A percentile compares a stretch with the other conserved stretches of the same genome.
phyloP scores from a whole-genome alignment of 2,329 filamentous ascomycete species.

The Hymenoscyphus infarciens region DNA sequence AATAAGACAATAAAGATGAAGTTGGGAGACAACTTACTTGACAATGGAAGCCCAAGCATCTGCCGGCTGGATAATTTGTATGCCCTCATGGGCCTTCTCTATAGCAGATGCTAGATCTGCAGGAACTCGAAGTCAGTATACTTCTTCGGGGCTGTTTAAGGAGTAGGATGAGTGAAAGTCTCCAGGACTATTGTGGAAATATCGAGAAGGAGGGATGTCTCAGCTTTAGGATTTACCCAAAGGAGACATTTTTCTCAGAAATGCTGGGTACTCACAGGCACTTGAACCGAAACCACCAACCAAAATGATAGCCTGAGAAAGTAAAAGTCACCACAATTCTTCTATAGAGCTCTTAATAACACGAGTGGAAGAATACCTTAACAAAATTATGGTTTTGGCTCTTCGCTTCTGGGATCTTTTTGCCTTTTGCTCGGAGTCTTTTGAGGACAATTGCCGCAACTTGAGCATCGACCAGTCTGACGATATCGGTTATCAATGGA shows the following conservation, averaged over 20 bases:
- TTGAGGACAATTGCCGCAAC: slow-evolving; percentile 41
- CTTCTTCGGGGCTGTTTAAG: too few relatives aligned
- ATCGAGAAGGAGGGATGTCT: too few relatives aligned
- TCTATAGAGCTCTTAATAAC: too few relatives aligned
- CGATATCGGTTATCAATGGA: slow-evolving; percentile 41
- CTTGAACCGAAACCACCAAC: slow-evolving; percentile 27
- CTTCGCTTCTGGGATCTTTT: slow-evolving; percentile 16
- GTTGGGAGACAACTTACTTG: slow-evolving; percentile 15
- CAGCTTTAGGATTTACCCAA: too few relatives aligned
- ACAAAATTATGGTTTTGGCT: background rate
- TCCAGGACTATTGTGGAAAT: too few relatives aligned
- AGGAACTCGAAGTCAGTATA: too few relatives aligned
- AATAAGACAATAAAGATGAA: slow-evolving; percentile 8
- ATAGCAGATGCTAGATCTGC: slow-evolving; percentile 38
- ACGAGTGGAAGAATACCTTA: background rate
- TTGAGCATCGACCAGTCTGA: slow-evolving; percentile 41
- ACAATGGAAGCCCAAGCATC: slow-evolving; percentile 11
- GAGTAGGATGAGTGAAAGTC: too few relatives aligned
- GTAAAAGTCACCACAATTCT: too few relatives aligned
- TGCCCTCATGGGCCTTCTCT: slow-evolving; percentile 35
- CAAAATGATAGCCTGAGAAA: slow-evolving; percentile 28
- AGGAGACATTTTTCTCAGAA: too few relatives aligned
- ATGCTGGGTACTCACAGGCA: slow-evolving; percentile 4
- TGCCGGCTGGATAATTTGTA: slow-evolving; percentile 23
- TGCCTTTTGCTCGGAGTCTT: slow-evolving; percentile 36